Percentiles rank a stretch among this genome's conserved stretches.
phyloP scores from a whole-genome alignment of 768 basidiomycete species.

The Phylloporus sp. region DNA sequence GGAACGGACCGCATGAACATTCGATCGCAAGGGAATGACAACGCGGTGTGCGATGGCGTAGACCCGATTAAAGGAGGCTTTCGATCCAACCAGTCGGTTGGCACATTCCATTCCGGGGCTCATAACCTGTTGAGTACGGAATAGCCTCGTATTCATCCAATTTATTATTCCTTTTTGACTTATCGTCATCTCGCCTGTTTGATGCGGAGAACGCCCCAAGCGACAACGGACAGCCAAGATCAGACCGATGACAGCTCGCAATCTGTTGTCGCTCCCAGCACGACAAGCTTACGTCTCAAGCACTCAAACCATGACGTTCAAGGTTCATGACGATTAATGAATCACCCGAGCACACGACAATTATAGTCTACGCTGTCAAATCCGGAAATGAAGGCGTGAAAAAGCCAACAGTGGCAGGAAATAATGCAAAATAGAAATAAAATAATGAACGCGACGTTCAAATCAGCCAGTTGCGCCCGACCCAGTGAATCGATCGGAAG shows the following conservation, averaged over 20 bases:
- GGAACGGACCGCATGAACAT: neutral
- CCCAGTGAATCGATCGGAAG: conserved; percentile 13
- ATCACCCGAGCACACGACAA: conserved; percentile 6
- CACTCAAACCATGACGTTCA: conserved; percentile 1
- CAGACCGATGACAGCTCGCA: conserved; percentile 1
- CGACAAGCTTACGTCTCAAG: conserved; percentile 14
- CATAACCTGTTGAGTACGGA: conserved; percentile 21
- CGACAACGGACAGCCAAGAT: neutral
- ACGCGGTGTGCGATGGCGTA: conserved; percentile 6
- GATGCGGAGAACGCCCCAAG: neutral
- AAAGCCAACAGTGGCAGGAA: conserved; percentile 6
- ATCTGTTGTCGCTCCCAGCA: neutral
- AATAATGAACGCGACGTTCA: conserved; percentile 7
- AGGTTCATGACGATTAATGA: conserved; percentile 11
- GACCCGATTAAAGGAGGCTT: neutral
- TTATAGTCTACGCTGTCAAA: conserved; percentile 2
- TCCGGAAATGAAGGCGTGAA: conserved; percentile 22
- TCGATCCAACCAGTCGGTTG: conserved; percentile 12
- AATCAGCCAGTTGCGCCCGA: neutral
- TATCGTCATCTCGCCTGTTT: conserved; percentile 1
- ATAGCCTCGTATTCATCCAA: conserved; percentile 10
- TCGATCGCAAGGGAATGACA: neutral
- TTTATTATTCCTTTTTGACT: neutral
- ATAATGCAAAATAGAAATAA: conserved; percentile 9
- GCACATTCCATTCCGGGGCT: conserved; percentile 21